Base-by-base conservation (phyloP, 371 early-diverging fungal genomes). In the Nematocida sp. region DNA sequence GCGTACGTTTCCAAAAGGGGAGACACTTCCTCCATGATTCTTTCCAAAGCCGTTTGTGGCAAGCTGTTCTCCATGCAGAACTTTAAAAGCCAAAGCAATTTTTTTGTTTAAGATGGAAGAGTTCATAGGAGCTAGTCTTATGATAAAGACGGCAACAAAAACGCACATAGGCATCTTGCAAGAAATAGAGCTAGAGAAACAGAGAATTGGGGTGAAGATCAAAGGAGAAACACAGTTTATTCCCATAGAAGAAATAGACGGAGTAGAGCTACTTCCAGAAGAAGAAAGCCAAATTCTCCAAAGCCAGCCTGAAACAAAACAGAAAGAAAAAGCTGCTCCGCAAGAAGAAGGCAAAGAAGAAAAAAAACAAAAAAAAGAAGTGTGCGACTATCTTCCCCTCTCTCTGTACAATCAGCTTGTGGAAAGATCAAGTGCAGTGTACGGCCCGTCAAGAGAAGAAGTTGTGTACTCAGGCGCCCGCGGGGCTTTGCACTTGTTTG, bases 41-140 rank as follows among this genome's bases (percentile, higher is more conserved):
- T 58, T 36, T 70, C 74, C 15, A 60, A 31, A 1, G 58, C 50
- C 1, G 46, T 23, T 21, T 60, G 58, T 21, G 74, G 60, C 15
- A 43, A 32, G 38, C 34, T 70, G n/a, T 51, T 40, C 11, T 70
- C 74, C 74, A 70, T 70, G 45, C 49, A 38, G 7, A 51, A 27
- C 29, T 70, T 58, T 13, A 63, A 34, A 41, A 41, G 11, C 13
- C n/a, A 41, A 51, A 29, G 5, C 38, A 60, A 60, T 23, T 58
- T 70, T 70, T 58, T 62, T 70, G 41, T 31, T 36, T 38, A 45
- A 37, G 25, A 70, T 70, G 74, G 74, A 70, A 60, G 60, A 70
- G 38, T 70, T 58, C 50, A 70, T 70, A 50, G 74, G 74, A 60
- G 74, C 74, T 19, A 57, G 57, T 32, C 74, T 70, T 40, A 70